Base-by-base conservation (phyloP, 2,329 filamentous ascomycete species). In the Zymoseptoria crescenta region DNA sequence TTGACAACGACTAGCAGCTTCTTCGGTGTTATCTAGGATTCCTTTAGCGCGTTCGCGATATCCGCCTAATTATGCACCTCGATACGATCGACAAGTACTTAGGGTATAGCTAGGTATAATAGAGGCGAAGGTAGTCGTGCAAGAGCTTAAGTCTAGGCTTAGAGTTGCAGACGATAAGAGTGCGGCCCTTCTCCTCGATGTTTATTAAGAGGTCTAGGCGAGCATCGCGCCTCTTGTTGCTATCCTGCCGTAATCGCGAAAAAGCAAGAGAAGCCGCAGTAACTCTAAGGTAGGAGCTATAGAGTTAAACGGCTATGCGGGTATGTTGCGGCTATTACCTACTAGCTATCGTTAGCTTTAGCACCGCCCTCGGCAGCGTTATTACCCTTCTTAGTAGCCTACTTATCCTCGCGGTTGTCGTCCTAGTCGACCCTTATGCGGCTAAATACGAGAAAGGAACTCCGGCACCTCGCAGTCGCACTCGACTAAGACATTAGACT, bases 111-210 rank as follows among this genome's bases (percentile, higher is more conserved):
- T n/a, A n/a, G n/a, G n/a, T n/a, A n/a, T n/a, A n/a, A n/a, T n/a
- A n/a, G n/a, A n/a, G n/a, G n/a, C n/a, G n/a, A n/a, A 97, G 73
- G 63, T 84, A 95, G 67, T 96, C 93, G 65, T 99, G 94, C 0
- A 97, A 74, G 56, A 88, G 84, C 69, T 99, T 93, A 0, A 88
- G 91, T 51, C 82, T 81, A 27, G 81, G 78, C 76, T 91, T 94
- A 67, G 80, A 84, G 74, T 96, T 96, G 71, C 91, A 90, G 70
- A 99, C 99, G 64, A 99, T 83, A 50, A 99, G 83, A 0, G 90
- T 96, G 4, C 93, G 86, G 0, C 84, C 83, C 0, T 91, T 89
- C 0, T 84, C 80, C 69, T 86, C 81, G 10, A 52, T 29, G 0
- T 85, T 82, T 57, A 86, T 78, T 6, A 99, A 79, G 0, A 96